Evolutionary conservation across 2,329 filamentous ascomycete species (phyloP), one percentile per base, ranked within the genome.

Genomic region (Colletotrichum noveboracense): DNA sequence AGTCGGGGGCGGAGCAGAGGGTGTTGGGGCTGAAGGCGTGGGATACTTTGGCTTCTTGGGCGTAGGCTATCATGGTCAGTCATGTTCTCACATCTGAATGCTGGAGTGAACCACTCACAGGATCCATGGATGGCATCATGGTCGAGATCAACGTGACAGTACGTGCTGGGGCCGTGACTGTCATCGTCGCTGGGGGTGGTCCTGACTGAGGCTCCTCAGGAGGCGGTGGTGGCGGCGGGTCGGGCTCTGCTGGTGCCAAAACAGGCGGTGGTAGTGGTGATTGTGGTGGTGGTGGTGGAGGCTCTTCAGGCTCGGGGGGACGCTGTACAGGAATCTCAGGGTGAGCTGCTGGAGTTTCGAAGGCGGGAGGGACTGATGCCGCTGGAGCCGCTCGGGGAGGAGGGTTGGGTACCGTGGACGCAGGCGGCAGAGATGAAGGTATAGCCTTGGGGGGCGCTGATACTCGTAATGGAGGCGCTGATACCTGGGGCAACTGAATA

Each of bases 91-190:
- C n/a, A n/a, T 1, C 5, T 7, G 14, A 14, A 3, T 8, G 2
- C 6, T 48, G 48, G 2, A 16, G 2, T 26, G 4, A 4, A 24
- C 13, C 4, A 55, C 74, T 62, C 61, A 76, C 74, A 2, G 71
- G 28, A 14, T 74, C 32, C n/a, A 52, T 16, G 21, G 69, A 56
- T 7, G 65, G 32, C 56, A 21, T 62, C 70, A 74, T 76, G 10
- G 74, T 76, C 7, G 74, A 76, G 21, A 74, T 66, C 32, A 76
- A 36, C 1, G 66, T 76, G 13, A 75, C 18, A 4, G 65, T 76
- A 30, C 66, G 71, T 38, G 74, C 48, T 9, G 74, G 66, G 8
- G 70, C 71, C 5, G 71, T 76, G 0, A 74, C 70, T 9, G 74
- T 76, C 70, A 70, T 70, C 3, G 74, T 75, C 3, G 66, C 48